Percentiles rank a stretch among this genome's conserved stretches.
Evolutionary conservation across 129 eudicot genomes (phyloP).

Genomic region (Centrapalus pauciflorus): DNA sequence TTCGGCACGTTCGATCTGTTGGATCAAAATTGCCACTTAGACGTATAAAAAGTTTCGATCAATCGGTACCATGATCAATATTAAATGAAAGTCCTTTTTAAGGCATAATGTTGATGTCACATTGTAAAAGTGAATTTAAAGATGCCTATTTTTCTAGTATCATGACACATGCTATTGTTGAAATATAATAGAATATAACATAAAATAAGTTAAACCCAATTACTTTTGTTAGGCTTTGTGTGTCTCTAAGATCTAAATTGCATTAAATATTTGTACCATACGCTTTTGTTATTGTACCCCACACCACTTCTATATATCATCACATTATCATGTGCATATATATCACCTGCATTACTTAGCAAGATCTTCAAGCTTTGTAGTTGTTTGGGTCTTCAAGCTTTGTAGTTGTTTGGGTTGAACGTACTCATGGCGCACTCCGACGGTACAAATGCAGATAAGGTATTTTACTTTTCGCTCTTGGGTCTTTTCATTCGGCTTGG

Average conservation of each 20-base stretch:
- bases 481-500: neutral
- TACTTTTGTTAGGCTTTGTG: slow-evolving; percentile 15
- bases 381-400: slow-evolving; percentile 17
- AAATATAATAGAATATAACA: neutral
- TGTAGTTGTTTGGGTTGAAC: slow-evolving; percentile 20
- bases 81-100: neutral
- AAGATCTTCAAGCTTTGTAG: slow-evolving; percentile 22
- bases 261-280: slow-evolving; percentile 4
- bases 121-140: neutral
- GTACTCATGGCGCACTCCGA: slow-evolving; percentile 24
- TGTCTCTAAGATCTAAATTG: neutral
- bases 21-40: too few species aligned
- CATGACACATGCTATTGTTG: slow-evolving; percentile 4
- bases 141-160: neutral
- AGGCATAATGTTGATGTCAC: neutral
- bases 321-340: neutral
- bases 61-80: too few species aligned
- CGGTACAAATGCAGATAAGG: slow-evolving; percentile 10
- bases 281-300: neutral
- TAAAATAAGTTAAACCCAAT: slow-evolving; percentile 1
- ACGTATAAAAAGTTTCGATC: too few species aligned
- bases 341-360: slow-evolving; percentile 7
- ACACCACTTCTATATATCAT: neutral
- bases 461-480: neutral
- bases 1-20: too few species aligned